Conservation (phyloP, 345 rosid species). For the Pistacia atlantica region DNA sequence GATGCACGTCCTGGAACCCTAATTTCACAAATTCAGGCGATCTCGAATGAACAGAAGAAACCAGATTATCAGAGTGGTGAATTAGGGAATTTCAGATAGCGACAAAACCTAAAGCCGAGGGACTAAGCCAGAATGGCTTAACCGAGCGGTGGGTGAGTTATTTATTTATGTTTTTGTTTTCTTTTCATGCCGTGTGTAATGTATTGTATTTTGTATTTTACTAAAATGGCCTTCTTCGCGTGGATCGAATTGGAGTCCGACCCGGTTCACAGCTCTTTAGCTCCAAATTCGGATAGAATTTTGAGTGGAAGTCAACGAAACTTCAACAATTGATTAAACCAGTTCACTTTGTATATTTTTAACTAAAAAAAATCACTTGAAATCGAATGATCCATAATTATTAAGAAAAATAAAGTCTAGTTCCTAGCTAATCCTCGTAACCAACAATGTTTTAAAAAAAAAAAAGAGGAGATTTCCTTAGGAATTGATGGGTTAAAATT, state of each 20-base stretch:
- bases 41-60: neutral
- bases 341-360: no score
- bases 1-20: slow-evolving; percentile 19
- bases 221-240: neutral
- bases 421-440: no score
- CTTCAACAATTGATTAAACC: no score
- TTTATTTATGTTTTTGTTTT: neutral
- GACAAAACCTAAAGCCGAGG: slow-evolving; percentile 2
- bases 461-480: no score
- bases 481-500: no score
- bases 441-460: no score
- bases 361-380: no score
- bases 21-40: slow-evolving; percentile 20
- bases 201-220: neutral
- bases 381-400: neutral
- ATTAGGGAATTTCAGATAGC: slow-evolving; percentile 5
- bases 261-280: no score
- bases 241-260: neutral
- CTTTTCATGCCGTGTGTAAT: neutral
- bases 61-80: neutral
- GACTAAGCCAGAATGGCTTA: slow-evolving; percentile 4
- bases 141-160: neutral
- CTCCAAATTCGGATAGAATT: no score
- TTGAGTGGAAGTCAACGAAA: no score
- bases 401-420: no score